phyloP scores from a whole-genome alignment of 2,329 filamentous ascomycete species.

The Talaromyces sp. region DNA sequence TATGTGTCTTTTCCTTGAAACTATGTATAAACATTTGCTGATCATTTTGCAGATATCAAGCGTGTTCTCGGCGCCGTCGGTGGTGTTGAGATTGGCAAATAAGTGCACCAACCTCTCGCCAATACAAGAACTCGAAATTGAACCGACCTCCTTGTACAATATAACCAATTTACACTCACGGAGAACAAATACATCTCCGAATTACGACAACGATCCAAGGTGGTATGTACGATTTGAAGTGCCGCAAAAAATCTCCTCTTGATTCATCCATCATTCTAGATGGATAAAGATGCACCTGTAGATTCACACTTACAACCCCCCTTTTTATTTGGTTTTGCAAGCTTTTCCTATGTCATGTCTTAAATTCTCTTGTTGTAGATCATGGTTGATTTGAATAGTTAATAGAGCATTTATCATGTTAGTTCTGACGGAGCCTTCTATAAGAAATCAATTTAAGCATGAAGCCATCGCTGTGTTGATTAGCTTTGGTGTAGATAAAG shows the following conservation, averaged over 20 bases:
- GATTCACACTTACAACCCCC: conserved; percentile 5
- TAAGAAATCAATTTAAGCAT: neutral
- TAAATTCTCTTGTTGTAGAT: conserved; percentile 9
- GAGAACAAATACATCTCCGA: neutral
- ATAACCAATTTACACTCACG: neutral
- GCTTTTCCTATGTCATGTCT: conserved; percentile 8
- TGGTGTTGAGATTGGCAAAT: conserved; percentile 65
- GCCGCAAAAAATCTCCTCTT: conserved; percentile 1
- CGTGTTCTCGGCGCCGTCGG: conserved; percentile 63
- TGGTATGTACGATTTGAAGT: conserved; percentile 9
- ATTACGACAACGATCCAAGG: neutral
- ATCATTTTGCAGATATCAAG: conserved; percentile 49
- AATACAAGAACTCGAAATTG: neutral
- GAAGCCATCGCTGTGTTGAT: no score
- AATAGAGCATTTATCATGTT: conserved; percentile 9
- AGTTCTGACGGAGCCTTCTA: neutral
- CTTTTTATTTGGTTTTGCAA: conserved; percentile 1
- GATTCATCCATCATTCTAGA: conserved; percentile 4
- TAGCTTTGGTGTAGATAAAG: no score
- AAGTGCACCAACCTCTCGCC: conserved; percentile 15
- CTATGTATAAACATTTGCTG: neutral
- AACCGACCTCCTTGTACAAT: conserved; percentile 1
- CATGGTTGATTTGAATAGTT: conserved; percentile 10
- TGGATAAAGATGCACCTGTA: conserved; percentile 8
- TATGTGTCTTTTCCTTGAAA: conserved; percentile 10